Percentiles rank a stretch among this genome's conserved stretches.
Conservation (phyloP, 345 rosid genomes). For the Excoecaria agallocha region DNA sequence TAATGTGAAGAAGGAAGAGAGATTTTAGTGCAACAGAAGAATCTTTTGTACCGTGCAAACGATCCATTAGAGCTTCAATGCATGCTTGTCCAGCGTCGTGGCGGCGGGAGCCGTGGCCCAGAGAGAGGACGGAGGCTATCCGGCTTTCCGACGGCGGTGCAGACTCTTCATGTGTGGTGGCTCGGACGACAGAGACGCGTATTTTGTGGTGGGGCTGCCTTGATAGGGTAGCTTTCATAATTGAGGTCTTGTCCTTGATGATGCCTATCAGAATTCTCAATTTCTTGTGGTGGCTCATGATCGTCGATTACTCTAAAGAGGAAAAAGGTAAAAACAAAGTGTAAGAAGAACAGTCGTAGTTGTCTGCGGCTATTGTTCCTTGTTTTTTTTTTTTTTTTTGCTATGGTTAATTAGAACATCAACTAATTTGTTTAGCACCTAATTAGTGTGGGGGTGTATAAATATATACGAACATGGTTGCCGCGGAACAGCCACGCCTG, state of each 20-base stretch:
- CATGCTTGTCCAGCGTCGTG: constrained; percentile 33
- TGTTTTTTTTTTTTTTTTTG: no score
- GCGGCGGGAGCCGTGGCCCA: constrained; percentile 27
- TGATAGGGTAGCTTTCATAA: constrained; percentile 41
- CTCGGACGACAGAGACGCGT: constrained; percentile 39
- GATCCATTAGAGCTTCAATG: constrained; percentile 41
- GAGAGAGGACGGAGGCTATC: constrained; percentile 35
- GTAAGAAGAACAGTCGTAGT: no score
- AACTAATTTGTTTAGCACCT: neutral
- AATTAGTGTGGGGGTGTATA: neutral
- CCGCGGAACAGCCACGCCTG: neutral
- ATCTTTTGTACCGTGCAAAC: constrained; percentile 36
- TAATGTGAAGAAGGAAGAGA: constrained; percentile 42
- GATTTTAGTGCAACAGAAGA: constrained; percentile 56
- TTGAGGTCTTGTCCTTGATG: constrained; percentile 45
- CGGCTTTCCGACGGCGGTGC: constrained; percentile 36
- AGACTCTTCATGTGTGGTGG: constrained; percentile 42
- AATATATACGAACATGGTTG: neutral
- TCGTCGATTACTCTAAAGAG: neutral
- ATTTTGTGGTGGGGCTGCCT: constrained; percentile 29
- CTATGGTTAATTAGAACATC: no score
- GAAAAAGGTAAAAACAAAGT: neutral
- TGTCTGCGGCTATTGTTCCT: no score
- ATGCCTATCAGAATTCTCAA: constrained; percentile 31
- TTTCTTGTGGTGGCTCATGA: constrained; percentile 42